phyloP scores from a whole-genome alignment of 768 basidiomycete genomes.

The Calocera viscosa region DNA sequence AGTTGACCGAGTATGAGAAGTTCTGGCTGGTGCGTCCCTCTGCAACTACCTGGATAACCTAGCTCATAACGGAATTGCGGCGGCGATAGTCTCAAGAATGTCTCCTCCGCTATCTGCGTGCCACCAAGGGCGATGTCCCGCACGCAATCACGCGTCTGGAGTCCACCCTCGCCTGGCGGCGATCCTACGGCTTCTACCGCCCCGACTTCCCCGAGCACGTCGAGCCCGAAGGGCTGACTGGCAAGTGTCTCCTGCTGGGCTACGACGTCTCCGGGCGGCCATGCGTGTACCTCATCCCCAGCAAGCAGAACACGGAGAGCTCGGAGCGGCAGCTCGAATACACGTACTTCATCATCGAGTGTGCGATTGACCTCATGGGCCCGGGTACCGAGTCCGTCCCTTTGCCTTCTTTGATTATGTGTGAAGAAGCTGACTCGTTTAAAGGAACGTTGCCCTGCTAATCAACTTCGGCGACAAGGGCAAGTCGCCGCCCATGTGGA shows the following conservation, averaged over 20 bases:
- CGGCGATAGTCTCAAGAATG: conserved; percentile 47
- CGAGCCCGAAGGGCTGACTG: conserved; percentile 70
- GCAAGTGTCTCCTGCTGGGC: conserved; percentile 69
- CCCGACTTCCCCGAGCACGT: conserved; percentile 43
- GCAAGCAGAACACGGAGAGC: conserved; percentile 68
- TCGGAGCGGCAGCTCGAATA: conserved; percentile 55
- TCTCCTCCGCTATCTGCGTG: conserved; percentile 60
- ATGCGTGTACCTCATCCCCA: conserved; percentile 52
- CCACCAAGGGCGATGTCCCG: conserved; percentile 55
- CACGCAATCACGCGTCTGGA: conserved; percentile 54
- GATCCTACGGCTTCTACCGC: conserved; percentile 58
- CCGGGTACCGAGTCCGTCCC: conserved; percentile 64
- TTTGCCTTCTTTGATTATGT: not conserved
- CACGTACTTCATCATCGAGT: conserved; percentile 66
- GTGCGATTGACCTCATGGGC: conserved; percentile 60
- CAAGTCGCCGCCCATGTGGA: conserved; percentile 40
- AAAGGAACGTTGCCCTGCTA: conserved; percentile 54
- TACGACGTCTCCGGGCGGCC: conserved; percentile 57
- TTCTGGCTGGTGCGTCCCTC: conserved; percentile 54
- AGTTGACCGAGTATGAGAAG: conserved; percentile 51
- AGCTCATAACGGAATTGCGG: not conserved
- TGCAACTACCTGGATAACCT: not conserved
- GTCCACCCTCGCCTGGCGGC: conserved; percentile 59
- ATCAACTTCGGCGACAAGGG: conserved; percentile 66
- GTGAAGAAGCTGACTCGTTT: not conserved